Evolutionary conservation across 768 basidiomycete genomes (phyloP).

Genomic region (Pilatotrama ljubarskyi): DNA sequence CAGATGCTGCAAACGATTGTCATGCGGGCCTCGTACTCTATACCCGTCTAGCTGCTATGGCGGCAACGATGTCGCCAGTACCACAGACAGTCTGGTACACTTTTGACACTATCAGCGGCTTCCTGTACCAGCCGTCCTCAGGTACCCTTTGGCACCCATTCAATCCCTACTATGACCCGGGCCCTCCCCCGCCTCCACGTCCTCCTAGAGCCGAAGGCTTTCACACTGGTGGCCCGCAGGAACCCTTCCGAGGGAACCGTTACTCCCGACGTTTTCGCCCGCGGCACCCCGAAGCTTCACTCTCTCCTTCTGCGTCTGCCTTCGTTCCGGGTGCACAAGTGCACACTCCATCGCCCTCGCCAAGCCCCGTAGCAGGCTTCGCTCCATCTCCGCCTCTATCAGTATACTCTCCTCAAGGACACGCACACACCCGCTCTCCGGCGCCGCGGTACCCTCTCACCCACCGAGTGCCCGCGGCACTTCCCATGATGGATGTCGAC

Average conservation of each 20-base stretch:
- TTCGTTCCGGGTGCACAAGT: constrained; percentile 15
- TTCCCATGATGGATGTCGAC: neutral
- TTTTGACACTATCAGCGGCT: constrained; percentile 54
- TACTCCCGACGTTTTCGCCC: constrained; percentile 6
- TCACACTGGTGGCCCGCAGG: neutral
- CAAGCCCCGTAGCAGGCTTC: constrained; percentile 1
- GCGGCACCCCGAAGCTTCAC: constrained; percentile 5
- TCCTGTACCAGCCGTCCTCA: constrained; percentile 41
- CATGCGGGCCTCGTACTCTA: constrained; percentile 62
- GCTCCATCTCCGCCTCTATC: neutral
- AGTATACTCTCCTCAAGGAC: neutral
- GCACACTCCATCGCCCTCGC: constrained; percentile 7
- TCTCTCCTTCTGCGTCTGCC: constrained; percentile 12
- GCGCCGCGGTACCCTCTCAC: neutral
- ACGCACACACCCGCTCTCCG: neutral
- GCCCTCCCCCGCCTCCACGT: constrained; percentile 58
- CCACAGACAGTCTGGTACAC: constrained; percentile 48
- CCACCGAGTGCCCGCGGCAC: neutral
- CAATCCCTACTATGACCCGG: constrained; percentile 74
- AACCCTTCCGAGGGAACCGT: constrained; percentile 2
- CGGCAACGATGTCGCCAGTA: constrained; percentile 36
- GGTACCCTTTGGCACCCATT: constrained; percentile 47
- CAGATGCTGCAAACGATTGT: constrained; percentile 75
- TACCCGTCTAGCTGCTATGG: constrained; percentile 46
- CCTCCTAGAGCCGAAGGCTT: neutral